Evolutionary conservation across 1,139 yeast species (phyloP).

Genomic region (Pneumocystis oryctolagi): DNA sequence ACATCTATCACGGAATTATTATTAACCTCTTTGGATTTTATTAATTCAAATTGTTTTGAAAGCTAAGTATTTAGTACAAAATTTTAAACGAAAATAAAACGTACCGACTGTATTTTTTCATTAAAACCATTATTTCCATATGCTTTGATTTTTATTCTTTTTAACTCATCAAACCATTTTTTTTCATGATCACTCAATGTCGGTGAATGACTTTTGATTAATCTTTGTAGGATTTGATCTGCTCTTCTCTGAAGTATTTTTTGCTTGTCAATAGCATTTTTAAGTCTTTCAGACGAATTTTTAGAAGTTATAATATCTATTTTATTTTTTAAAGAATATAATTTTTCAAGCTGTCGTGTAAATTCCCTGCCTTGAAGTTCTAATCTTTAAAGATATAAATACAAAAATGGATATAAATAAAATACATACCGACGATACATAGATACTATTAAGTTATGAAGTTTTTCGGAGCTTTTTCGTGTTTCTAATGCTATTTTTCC

Average conservation of each 20-base stretch:
- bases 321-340: not conserved
- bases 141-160: conserved; percentile 17
- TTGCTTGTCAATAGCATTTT: conserved; percentile 22
- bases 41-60: conserved; percentile 1
- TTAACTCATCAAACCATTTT: conserved; percentile 34
- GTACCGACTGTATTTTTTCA: not conserved
- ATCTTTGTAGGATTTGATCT: conserved; percentile 20
- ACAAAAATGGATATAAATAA: not conserved
- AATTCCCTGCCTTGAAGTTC: conserved; percentile 7
- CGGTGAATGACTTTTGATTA: conserved; percentile 20
- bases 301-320: not conserved
- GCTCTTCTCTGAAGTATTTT: conserved; percentile 23
- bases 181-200: conserved; percentile 30
- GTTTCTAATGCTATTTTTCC: conserved; percentile 6
- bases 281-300: conserved; percentile 8
- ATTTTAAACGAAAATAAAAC: not conserved
- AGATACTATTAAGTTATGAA: conserved; percentile 1
- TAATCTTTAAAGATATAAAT: conserved; percentile 6
- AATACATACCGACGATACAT: conserved; percentile 1
- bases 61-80: not conserved
- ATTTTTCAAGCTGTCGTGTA: conserved; percentile 6
- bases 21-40: not conserved
- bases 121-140: conserved; percentile 4
- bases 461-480: conserved; percentile 3
- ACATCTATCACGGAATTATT: not conserved